phyloP scores from a whole-genome alignment of 148 eudicot species.

The Bassia scoparia region DNA sequence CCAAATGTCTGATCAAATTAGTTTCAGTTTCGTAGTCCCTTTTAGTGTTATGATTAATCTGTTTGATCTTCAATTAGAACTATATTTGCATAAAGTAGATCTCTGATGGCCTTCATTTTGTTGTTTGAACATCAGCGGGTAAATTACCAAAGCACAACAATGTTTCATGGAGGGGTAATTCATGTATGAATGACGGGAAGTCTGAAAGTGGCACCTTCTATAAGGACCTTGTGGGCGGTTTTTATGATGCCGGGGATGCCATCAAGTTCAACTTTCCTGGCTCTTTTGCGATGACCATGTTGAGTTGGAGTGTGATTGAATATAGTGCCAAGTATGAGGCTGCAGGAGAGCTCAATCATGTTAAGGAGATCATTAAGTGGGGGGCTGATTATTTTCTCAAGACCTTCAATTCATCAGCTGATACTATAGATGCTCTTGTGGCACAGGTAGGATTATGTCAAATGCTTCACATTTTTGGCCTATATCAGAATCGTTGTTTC shows the following conservation, averaged over 20 bases:
- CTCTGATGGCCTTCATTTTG: slow-evolving; percentile 13
- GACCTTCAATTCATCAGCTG: slow-evolving; percentile 83
- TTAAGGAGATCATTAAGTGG: slow-evolving; percentile 91
- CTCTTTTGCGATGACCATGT: slow-evolving; percentile 91
- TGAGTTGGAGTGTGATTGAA: slow-evolving; percentile 99
- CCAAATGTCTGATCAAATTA: not conserved
- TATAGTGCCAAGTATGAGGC: slow-evolving; percentile 90
- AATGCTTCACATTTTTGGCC: not conserved
- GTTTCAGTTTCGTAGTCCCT: too few relatives aligned
- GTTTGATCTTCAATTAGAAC: not conserved
- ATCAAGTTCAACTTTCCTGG: slow-evolving; percentile 87
- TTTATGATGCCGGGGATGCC: slow-evolving; percentile 96
- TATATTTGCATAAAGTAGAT: not conserved
- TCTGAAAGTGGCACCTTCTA: slow-evolving; percentile 38
- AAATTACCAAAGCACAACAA: slow-evolving; percentile 87
- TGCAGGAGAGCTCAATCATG: slow-evolving; percentile 87
- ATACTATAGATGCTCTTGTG: slow-evolving; percentile 56
- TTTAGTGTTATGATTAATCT: not conserved
- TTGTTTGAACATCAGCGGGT: slow-evolving; percentile 54
- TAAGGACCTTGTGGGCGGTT: slow-evolving; percentile 82
- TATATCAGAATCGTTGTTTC: not conserved
- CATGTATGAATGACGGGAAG: slow-evolving; percentile 76
- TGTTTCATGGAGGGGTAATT: slow-evolving; percentile 93
- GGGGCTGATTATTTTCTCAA: slow-evolving; percentile 92
- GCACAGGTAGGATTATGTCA: slow-evolving; percentile 48